phyloP scores from a whole-genome alignment of 176 grass and related monocot species.

The Elymus sibiricus region DNA sequence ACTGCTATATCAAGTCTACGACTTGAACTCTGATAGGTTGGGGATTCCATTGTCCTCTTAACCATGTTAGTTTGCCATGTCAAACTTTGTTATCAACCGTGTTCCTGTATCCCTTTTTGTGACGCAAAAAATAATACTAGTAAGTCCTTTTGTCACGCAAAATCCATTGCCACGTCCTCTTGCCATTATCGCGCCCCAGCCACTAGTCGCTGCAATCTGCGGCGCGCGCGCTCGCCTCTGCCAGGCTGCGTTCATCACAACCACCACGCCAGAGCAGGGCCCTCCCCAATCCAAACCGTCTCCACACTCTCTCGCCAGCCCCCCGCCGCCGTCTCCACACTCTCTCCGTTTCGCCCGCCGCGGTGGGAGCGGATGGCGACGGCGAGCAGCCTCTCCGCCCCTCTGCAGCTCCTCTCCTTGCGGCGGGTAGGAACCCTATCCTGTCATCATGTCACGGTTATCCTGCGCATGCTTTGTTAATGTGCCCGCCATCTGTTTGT shows the following conservation, averaged over 20 bases:
- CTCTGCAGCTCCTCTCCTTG: slow-evolving; percentile 13
- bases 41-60: too few species aligned
- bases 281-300: slow-evolving; percentile 12
- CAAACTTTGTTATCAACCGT: too few species aligned
- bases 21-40: too few species aligned
- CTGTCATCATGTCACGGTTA: not conserved
- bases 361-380: slow-evolving; percentile 30
- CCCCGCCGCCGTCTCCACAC: not conserved
- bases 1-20: too few species aligned
- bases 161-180: not conserved
- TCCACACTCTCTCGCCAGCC: not conserved
- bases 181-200: not conserved
- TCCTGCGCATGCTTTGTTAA: not conserved
- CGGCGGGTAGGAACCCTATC: not conserved
- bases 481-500: not conserved
- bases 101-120: too few species aligned
- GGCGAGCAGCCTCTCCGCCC: slow-evolving; percentile 23
- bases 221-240: not conserved
- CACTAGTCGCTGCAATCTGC: not conserved
- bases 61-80: too few species aligned
- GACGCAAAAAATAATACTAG: too few species aligned
- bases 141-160: not conserved
- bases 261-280: not conserved
- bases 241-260: not conserved
- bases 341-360: not conserved